Conservation (phyloP, 139 green algal genomes). For the Haematococcus lacustris region DNA sequence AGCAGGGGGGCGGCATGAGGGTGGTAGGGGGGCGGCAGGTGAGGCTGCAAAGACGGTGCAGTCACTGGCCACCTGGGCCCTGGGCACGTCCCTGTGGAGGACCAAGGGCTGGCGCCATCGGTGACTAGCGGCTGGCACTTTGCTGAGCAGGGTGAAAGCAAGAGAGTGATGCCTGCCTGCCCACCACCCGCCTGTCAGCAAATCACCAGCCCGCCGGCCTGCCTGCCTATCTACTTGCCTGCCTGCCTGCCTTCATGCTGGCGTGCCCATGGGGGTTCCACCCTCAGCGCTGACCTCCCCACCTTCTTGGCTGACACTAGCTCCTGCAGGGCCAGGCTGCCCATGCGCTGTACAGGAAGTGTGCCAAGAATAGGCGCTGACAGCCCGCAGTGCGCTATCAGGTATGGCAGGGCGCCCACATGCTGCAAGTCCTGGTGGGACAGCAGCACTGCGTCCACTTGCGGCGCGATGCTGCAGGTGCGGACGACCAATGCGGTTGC, state of each 20-base stretch:
- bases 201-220: neutral
- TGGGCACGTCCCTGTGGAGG: too few relatives aligned
- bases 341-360: neutral
- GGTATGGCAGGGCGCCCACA: conserved; percentile 78
- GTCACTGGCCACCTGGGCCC: too few relatives aligned
- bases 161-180: neutral
- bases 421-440: conserved; percentile 73
- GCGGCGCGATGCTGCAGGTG: conserved; percentile 9
- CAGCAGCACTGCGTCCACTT: conserved; percentile 71
- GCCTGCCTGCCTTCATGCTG: neutral
- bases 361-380: neutral
- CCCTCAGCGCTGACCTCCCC: neutral
- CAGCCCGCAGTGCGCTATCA: conserved; percentile 32
- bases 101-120: too few relatives aligned
- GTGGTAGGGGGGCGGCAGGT: too few relatives aligned
- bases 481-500: neutral
- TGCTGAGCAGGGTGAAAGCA: neutral
- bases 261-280: too few relatives aligned
- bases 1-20: too few relatives aligned
- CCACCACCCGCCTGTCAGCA: neutral
- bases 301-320: neutral
- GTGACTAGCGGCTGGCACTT: neutral
- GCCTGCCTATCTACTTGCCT: neutral
- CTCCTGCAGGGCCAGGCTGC: neutral
- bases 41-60: too few relatives aligned